Evolutionary conservation across 495 filamentous ascomycete species (phyloP).

Genomic region (Xylaria scruposa): DNA sequence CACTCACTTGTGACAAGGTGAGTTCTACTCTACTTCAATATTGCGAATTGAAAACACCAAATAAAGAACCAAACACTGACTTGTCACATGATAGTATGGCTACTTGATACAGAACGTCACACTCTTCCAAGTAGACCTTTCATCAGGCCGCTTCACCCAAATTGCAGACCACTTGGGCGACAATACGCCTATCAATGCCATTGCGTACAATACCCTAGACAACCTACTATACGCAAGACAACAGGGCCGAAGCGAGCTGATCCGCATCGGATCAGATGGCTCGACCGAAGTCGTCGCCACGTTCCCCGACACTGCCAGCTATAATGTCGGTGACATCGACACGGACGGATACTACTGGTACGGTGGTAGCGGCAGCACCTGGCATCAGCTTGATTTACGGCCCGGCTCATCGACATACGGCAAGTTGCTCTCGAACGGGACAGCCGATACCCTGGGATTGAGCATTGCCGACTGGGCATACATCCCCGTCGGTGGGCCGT

Average conservation of each 20-base stretch:
- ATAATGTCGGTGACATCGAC: slow-evolving; percentile 29
- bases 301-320: background rate
- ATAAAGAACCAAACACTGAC: background rate
- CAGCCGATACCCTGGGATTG: slow-evolving; percentile 15
- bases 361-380: slow-evolving; percentile 5
- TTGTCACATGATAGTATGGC: slow-evolving; percentile 14
- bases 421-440: slow-evolving; percentile 16
- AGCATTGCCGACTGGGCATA: slow-evolving; percentile 28
- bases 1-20: slow-evolving; percentile 28
- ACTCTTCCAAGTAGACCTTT: slow-evolving; percentile 26
- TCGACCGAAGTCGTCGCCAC: slow-evolving; percentile 3
- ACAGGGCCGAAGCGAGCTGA: background rate
- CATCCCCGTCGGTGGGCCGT: slow-evolving; percentile 23
- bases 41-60: background rate
- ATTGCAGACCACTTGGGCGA: slow-evolving; percentile 18
- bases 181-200: slow-evolving; percentile 22
- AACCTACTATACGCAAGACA: slow-evolving; percentile 27
- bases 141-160: slow-evolving; percentile 11
- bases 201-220: slow-evolving; percentile 28
- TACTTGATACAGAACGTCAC: slow-evolving; percentile 27
- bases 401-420: slow-evolving; percentile 27
- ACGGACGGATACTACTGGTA: slow-evolving; percentile 30
- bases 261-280: slow-evolving; percentile 29
- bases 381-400: slow-evolving; percentile 23
- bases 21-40: background rate